phyloP scores from a whole-genome alignment of 495 filamentous ascomycete genomes.

The Aspergillus nanangensis region DNA sequence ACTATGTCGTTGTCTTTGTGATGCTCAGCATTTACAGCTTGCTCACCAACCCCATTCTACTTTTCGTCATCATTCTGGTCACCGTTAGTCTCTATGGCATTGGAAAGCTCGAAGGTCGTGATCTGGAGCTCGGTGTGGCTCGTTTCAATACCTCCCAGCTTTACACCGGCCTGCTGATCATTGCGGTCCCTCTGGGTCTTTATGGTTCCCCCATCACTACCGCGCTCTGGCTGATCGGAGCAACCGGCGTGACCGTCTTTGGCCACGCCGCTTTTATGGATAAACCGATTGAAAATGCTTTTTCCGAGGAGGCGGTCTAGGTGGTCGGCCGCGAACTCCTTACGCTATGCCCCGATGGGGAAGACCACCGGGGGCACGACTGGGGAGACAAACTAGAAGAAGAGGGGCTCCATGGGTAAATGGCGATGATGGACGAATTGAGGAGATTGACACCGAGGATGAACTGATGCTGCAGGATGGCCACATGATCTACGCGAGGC shows the following conservation, averaged over 20 bases:
- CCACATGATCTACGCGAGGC: constrained; percentile 20
- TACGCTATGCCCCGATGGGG: constrained; percentile 91
- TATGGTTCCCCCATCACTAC: constrained; percentile 76
- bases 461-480: constrained; percentile 45
- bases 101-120: constrained; percentile 77
- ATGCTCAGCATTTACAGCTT: constrained; percentile 96
- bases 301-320: constrained; percentile 99
- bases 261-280: constrained; percentile 96
- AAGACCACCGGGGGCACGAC: constrained; percentile 90
- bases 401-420: constrained; percentile 53
- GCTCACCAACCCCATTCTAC: constrained; percentile 73
- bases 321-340: constrained; percentile 99
- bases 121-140: constrained; percentile 78
- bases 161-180: constrained; percentile 79
- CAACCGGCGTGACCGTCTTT: constrained; percentile 82
- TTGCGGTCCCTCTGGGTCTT: constrained; percentile 78
- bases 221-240: constrained; percentile 91
- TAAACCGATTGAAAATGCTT: constrained; percentile 99
- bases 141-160: constrained; percentile 88
- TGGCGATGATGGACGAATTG: constrained; percentile 47
- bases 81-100: constrained; percentile 84
- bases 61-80: constrained; percentile 90
- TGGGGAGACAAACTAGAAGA: constrained; percentile 55
- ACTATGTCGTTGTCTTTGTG: constrained; percentile 88
- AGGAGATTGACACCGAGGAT: constrained; percentile 71